Evolutionary conservation across 331 rosid species (phyloP), one percentile per base, ranked within the genome.

Genomic region (Dryas integrifolia): DNA sequence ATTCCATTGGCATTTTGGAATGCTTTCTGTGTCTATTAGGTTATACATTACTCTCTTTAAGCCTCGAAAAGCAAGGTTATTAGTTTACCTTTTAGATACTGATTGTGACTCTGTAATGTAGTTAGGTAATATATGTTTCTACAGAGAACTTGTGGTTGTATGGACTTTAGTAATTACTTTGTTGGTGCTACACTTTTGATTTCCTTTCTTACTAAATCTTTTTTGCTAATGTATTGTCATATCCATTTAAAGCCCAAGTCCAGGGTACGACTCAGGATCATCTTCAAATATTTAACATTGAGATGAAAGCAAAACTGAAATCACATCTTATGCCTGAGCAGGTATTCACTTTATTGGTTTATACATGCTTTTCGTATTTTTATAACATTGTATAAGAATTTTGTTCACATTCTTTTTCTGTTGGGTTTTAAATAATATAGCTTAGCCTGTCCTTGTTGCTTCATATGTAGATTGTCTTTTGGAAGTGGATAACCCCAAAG

Each of bases 221-320:
- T 47, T 74, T 58, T 52, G 61, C 84, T 80, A 51, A 78, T 59
- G 59, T 65, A 43, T 59, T 65, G 21, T 62, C 7, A 38, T 52
- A 9, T 78, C 76, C 52, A 74, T 67, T 45, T 84, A 85, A 59
- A 95, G 99, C 99, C 58, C 98, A 90, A 92, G 96, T 92, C 49
- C 99, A 89, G 85, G 99, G 99, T 70, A 88, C 99, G 24, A 95
- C 84, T 81, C 99, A 95, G 83, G 99, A 95, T 77, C 99, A 95
- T 85, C 85, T 95, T 18, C 99, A 95, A 80, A 92, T 95, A 76
- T 95, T 95, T 77, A 95, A 95, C 82, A 95, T 95, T 59, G 99
- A 95, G 88, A 68, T 87, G 96, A 95, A 95, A 84, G 82, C 99
- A 30, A 95, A 92, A 84, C 80, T 95, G 89, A 95, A 95, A 82